These are phyloP conservation scores for Hanseniaspora uvarum DNA, from an alignment of 1,139 yeast species.

Conservation along the genomic window DNA sequence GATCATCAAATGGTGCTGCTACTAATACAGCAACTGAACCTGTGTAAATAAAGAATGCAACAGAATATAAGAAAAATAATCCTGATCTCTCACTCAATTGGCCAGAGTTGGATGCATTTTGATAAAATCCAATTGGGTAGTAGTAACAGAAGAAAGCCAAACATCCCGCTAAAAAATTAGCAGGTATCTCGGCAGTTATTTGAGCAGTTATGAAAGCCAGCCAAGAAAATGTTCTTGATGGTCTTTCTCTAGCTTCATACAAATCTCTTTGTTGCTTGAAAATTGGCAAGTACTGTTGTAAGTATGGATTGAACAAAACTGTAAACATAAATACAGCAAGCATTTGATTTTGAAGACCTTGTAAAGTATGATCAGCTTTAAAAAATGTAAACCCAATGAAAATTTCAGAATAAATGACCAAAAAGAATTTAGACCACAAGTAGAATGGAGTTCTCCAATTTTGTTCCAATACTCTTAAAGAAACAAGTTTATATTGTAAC, in stretches of 20 bases:
- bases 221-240: slow-evolving; percentile 59
- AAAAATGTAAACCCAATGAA: slow-evolving; percentile 64
- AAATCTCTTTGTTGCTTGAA: slow-evolving; percentile 63
- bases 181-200: slow-evolving; percentile 63
- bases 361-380: slow-evolving; percentile 51
- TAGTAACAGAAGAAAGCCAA: slow-evolving; percentile 64
- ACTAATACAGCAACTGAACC: slow-evolving; percentile 57
- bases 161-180: slow-evolving; percentile 57
- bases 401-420: slow-evolving; percentile 41
- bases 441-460: slow-evolving; percentile 57
- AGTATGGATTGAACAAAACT: slow-evolving; percentile 49
- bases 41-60: slow-evolving; percentile 48
- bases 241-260: slow-evolving; percentile 81
- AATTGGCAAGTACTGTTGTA: slow-evolving; percentile 66
- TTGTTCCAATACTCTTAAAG: slow-evolving; percentile 45
- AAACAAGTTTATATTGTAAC: slow-evolving; percentile 45
- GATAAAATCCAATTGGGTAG: slow-evolving; percentile 65
- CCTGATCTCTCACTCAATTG: slow-evolving; percentile 52
- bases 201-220: slow-evolving; percentile 47
- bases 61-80: slow-evolving; percentile 49
- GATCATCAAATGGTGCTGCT: slow-evolving; percentile 52
- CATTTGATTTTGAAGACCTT: slow-evolving; percentile 56
- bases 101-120: slow-evolving; percentile 48
- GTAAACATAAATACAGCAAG: slow-evolving; percentile 58
- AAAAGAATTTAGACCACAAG: slow-evolving; percentile 45